Base-by-base conservation (phyloP, 805 yeast species). In the Candida mattraensis region DNA sequence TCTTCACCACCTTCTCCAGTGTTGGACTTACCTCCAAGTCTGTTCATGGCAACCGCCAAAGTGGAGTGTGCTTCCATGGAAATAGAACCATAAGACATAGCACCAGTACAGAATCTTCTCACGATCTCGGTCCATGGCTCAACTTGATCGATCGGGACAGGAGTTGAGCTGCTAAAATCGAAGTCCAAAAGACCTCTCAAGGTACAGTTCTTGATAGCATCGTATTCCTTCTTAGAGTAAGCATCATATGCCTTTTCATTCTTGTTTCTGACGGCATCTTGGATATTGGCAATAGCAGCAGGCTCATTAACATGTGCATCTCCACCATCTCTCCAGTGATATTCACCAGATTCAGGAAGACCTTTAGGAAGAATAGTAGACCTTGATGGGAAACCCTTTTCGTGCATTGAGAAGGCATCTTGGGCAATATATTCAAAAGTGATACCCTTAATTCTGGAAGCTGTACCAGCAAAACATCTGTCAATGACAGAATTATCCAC, bases 1-100 rank as follows among this genome's bases (percentile, higher is more conserved):
- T 91, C 98, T 66, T 91, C 99, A 72, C 99, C 99, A 72, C 99
- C 99, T 72, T 91, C 99, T 70, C 99, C 99, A 44, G 98, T 89
- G 64, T 91, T 91, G 31, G 96, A 87, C 66, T 89, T 93, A 51
- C 97, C 99, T 35, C 98, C 98, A 47, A 91, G 73, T 61, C 98
- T 74, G 71, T 91, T 91, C 99, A 91, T 91, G 30, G 99, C 99
- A 37, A 91, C 95, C 10, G 99, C 99, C 52, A 91, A 70, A 8
- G 99, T 91, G 4, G 97, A 87, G 66, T 91, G 99, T 2, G 97
- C 89, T 66, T 91, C 99, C 95, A 89, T 85, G 4, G 98, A 91
- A 58, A 91, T 91, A 31, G 98, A 91, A 58, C 99, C 99, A 58
- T 93, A 91, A 2, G 97, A 89, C 99, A 91, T 91, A 35, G 99